phyloP scores from a whole-genome alignment of 495 filamentous ascomycete species.

The Penicillium malachiteum region DNA sequence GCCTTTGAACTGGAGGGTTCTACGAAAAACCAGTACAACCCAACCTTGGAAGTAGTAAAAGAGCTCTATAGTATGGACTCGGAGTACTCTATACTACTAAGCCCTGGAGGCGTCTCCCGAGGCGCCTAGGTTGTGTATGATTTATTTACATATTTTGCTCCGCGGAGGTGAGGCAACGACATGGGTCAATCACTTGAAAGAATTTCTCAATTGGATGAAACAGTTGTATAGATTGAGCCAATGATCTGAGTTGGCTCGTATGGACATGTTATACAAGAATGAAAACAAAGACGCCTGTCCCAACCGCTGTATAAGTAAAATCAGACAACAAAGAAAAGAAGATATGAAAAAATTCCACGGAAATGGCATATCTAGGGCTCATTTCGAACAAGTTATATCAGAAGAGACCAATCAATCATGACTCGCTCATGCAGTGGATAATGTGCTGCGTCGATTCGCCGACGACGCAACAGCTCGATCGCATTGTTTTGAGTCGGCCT shows the following conservation, averaged over 20 bases:
- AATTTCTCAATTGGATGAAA: no score
- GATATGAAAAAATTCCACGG: not conserved
- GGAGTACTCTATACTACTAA: no score
- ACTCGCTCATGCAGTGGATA: constrained; percentile 1
- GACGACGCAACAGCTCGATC: not conserved
- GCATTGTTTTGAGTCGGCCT: not conserved
- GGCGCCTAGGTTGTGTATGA: no score
- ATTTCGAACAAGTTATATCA: not conserved
- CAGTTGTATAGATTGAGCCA: no score
- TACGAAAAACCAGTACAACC: no score
- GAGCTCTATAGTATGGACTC: no score
- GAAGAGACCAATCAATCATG: not conserved
- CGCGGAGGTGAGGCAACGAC: no score
- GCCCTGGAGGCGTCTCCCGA: no score
- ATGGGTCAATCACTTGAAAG: no score
- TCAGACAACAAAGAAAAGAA: constrained; percentile 6
- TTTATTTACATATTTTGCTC: no score
- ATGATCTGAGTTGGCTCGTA: constrained; percentile 1
- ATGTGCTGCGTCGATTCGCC: not conserved
- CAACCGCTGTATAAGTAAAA: constrained; percentile 25
- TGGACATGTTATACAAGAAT: constrained; percentile 28
- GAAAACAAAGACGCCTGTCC: constrained; percentile 22
- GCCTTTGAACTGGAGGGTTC: no score
- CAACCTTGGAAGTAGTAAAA: no score
- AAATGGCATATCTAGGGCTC: not conserved